phyloP scores from a whole-genome alignment of 2,329 filamentous ascomycete genomes.

The Huntiella bhutanensis region DNA sequence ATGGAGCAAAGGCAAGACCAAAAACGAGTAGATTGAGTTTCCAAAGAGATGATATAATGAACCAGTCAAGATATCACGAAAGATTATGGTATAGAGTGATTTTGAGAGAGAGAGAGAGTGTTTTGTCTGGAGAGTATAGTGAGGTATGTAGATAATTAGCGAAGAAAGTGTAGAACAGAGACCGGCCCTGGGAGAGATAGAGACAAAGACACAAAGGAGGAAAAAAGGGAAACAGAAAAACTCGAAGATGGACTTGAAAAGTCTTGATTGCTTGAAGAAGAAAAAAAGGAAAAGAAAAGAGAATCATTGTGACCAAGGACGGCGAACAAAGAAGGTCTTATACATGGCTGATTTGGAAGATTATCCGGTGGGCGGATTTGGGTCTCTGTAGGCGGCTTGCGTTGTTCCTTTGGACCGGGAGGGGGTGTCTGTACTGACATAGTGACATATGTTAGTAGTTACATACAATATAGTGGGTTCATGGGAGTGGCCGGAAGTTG shows the following conservation, averaged over 20 bases:
- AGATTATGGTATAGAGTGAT: constrained; percentile 12
- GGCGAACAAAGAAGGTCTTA: neutral
- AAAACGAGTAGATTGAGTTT: constrained; percentile 8
- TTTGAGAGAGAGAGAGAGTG: constrained; percentile 14
- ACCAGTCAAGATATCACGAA: constrained; percentile 11
- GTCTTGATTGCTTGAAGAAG: constrained; percentile 45
- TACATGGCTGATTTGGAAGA: neutral
- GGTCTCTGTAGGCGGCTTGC: too few relatives aligned
- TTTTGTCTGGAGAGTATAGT: neutral
- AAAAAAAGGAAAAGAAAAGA: constrained; percentile 20
- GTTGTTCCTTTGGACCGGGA: too few relatives aligned
- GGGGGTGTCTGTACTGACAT: too few relatives aligned
- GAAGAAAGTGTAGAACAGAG: constrained; percentile 21
- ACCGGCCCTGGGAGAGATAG: constrained; percentile 31
- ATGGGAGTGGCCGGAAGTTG: too few relatives aligned
- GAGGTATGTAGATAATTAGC: constrained; percentile 15
- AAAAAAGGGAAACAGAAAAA: constrained; percentile 24
- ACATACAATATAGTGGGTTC: too few relatives aligned
- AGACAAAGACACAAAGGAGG: constrained; percentile 22
- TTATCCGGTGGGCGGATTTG: too few relatives aligned
- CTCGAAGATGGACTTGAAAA: constrained; percentile 32
- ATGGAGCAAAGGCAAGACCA: constrained; percentile 8
- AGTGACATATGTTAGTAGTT: too few relatives aligned
- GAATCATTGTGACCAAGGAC: neutral
- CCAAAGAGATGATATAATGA: constrained; percentile 6